Evolutionary conservation across 1,284 basidiomycete genomes (phyloP).

Genomic region (Afroboletus lepidellus): DNA sequence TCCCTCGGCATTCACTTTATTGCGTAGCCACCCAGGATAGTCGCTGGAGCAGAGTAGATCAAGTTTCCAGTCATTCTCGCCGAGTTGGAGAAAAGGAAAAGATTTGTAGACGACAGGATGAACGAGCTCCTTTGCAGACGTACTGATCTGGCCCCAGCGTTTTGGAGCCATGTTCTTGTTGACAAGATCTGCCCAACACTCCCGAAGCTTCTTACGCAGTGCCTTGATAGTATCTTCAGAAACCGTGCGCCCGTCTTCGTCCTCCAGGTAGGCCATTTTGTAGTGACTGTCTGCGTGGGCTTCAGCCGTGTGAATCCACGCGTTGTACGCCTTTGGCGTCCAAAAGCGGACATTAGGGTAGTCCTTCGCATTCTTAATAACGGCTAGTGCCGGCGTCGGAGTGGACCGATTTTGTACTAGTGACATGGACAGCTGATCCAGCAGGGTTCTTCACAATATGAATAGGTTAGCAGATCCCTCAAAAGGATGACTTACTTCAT

Average conservation of each 20-base stretch:
- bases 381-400: neutral
- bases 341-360: slow-evolving; percentile 1
- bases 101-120: neutral
- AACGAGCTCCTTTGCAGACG: neutral
- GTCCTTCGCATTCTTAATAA: neutral
- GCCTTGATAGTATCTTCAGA: neutral
- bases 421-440: neutral
- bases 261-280: slow-evolving; percentile 4
- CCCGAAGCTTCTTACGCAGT: neutral
- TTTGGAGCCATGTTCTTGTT: neutral
- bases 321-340: neutral
- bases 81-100: neutral
- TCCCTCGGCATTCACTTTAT: neutral
- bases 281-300: neutral
- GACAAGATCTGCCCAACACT: slow-evolving; percentile 1
- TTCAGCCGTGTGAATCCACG: slow-evolving; percentile 1
- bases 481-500: neutral
- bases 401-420: neutral
- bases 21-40: slow-evolving; percentile 6
- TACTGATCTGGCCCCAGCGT: slow-evolving; percentile 4
- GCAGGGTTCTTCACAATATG: neutral
- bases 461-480: neutral
- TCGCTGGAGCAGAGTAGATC: neutral
- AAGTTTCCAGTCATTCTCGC: slow-evolving; percentile 4
- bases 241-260: neutral